Evolutionary conservation across 2,329 filamentous ascomycete species (phyloP).

Genomic region (Sclerotinia glacialis): DNA sequence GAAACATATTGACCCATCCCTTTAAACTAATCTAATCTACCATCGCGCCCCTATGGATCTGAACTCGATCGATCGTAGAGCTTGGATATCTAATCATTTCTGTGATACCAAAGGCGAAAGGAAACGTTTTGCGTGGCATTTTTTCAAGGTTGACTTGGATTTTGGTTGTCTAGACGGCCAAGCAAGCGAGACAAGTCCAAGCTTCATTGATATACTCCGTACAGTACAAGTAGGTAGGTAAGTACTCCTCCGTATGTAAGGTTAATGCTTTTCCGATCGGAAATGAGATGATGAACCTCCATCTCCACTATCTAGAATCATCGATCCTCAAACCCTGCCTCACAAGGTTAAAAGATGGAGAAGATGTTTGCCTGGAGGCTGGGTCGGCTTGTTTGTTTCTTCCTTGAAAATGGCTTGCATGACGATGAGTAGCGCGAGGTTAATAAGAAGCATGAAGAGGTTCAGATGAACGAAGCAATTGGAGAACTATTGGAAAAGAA

Average conservation of each 20-base stretch:
- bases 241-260: too few relatives aligned
- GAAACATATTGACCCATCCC: background rate
- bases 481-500: background rate
- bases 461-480: conserved; percentile 4
- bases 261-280: background rate
- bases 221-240: too few relatives aligned
- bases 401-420: background rate
- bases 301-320: conserved; percentile 14
- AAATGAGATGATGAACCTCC: conserved; percentile 13
- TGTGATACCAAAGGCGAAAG: background rate
- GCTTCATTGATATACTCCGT: background rate
- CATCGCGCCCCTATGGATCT: background rate
- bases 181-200: conserved; percentile 14
- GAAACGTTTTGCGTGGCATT: background rate
- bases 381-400: conserved; percentile 9
- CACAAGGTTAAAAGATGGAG: conserved; percentile 7
- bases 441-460: conserved; percentile 3
- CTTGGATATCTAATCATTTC: background rate
- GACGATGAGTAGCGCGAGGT: conserved; percentile 11
- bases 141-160: background rate
- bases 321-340: conserved; percentile 7
- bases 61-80: background rate
- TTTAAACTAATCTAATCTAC: background rate
- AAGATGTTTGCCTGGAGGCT: conserved; percentile 17
- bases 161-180: conserved; percentile 13